Evolutionary conservation across 2,329 filamentous ascomycete genomes (phyloP).

Genomic region (Cadophora gregata): DNA sequence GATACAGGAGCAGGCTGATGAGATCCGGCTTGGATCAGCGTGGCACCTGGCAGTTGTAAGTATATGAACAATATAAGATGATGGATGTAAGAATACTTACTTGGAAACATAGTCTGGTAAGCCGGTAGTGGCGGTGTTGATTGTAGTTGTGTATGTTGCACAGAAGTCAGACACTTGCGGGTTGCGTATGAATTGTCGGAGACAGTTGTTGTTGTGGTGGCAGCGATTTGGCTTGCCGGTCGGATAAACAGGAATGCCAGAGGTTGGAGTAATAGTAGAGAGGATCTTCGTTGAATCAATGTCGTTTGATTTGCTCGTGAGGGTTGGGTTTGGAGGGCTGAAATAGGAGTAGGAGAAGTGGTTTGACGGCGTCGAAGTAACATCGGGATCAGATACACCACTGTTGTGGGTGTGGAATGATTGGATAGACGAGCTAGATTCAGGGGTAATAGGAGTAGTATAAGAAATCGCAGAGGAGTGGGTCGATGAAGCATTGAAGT

Average conservation of each 20-base stretch:
- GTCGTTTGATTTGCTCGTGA: background rate
- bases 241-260: background rate
- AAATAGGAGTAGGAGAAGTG: background rate
- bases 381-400: background rate
- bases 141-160: conserved; percentile 31
- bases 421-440: background rate
- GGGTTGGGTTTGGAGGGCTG: background rate
- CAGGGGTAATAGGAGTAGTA: background rate
- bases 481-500: background rate
- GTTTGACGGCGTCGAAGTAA: background rate
- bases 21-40: conserved; percentile 28
- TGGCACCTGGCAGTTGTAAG: conserved; percentile 21
- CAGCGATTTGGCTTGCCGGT: conserved; percentile 18
- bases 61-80: too few relatives aligned
- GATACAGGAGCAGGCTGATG: conserved; percentile 34
- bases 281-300: background rate
- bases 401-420: background rate
- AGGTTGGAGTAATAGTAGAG: background rate
- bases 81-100: background rate
- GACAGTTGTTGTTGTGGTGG: conserved; percentile 32
- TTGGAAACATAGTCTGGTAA: conserved; percentile 29
- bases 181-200: conserved; percentile 31
- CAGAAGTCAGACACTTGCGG: conserved; percentile 30
- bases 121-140: conserved; percentile 27
- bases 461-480: background rate